Conservation (phyloP, 768 basidiomycete genomes). For the Leccinum rimulosum region DNA sequence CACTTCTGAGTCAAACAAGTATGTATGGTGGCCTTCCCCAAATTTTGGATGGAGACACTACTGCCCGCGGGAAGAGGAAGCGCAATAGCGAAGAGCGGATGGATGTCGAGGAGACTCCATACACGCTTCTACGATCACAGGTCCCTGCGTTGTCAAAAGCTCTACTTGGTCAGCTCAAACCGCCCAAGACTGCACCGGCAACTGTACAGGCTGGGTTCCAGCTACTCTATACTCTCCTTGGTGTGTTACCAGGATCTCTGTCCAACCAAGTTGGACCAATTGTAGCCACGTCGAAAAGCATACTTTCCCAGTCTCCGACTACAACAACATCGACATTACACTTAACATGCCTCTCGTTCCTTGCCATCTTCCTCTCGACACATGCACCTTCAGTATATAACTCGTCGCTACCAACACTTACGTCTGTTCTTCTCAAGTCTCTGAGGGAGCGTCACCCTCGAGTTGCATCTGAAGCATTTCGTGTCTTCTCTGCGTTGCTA, state of each 20-base stretch:
- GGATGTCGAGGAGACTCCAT: constrained; percentile 71
- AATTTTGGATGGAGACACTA: constrained; percentile 43
- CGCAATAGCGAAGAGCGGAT: constrained; percentile 74
- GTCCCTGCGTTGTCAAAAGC: constrained; percentile 78
- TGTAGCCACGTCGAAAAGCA: constrained; percentile 57
- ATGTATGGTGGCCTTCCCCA: constrained; percentile 70
- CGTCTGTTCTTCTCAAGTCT: constrained; percentile 71
- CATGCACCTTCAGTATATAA: constrained; percentile 58
- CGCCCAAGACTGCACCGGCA: constrained; percentile 68
- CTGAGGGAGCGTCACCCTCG: constrained; percentile 84
- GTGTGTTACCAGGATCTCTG: constrained; percentile 81
- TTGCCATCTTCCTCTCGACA: constrained; percentile 75
- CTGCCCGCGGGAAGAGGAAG: constrained; percentile 68
- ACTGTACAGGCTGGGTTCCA: constrained; percentile 86
- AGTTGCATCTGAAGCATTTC: constrained; percentile 85
- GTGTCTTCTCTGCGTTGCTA: constrained; percentile 80
- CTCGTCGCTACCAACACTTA: constrained; percentile 60
- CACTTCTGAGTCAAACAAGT: constrained; percentile 79
- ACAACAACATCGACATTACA: constrained; percentile 82
- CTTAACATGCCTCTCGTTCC: constrained; percentile 81
- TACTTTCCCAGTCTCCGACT: constrained; percentile 65
- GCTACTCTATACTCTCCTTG: constrained; percentile 70
- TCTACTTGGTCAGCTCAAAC: constrained; percentile 82
- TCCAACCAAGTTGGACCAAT: constrained; percentile 66
- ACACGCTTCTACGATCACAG: constrained; percentile 67